Percentiles rank a stretch among this genome's conserved stretches.
phyloP scores from a whole-genome alignment of 2,329 filamentous ascomycete genomes.

The Fusarium sp. region DNA sequence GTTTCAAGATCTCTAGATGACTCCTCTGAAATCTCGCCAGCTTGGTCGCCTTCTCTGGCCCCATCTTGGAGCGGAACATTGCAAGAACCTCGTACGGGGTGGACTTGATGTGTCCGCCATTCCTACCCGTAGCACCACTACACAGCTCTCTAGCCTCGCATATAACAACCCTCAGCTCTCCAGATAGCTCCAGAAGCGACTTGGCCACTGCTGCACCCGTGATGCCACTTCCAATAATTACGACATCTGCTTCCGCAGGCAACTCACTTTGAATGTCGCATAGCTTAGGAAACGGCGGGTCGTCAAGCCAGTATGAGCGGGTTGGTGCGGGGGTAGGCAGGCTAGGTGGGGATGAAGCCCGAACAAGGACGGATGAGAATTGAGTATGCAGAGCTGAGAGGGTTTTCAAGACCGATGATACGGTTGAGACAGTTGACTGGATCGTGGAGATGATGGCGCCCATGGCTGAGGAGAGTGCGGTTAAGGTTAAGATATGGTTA shows the following conservation, averaged over 20 bases:
- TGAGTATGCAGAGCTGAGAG: constrained; percentile 45
- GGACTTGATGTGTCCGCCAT: constrained; percentile 64
- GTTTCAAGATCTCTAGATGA: constrained; percentile 54
- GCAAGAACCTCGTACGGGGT: constrained; percentile 58
- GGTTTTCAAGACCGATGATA: constrained; percentile 41
- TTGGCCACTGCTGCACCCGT: constrained; percentile 54
- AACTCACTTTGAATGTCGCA: constrained; percentile 49
- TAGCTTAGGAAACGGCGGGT: constrained; percentile 58
- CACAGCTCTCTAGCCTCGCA: constrained; percentile 64
- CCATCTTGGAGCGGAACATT: constrained; percentile 46
- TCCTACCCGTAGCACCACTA: constrained; percentile 65
- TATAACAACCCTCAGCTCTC: constrained; percentile 52
- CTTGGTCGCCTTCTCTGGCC: constrained; percentile 52
- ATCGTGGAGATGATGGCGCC: constrained; percentile 49
- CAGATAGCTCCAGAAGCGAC: constrained; percentile 44
- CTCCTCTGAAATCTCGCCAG: constrained; percentile 58
- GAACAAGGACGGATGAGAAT: constrained; percentile 45
- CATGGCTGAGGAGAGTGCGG: constrained; percentile 42
- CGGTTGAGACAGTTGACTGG: constrained; percentile 33
- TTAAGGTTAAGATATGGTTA: not conserved
- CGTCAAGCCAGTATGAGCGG: constrained; percentile 59
- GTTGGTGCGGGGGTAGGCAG: constrained; percentile 57
- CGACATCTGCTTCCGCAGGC: constrained; percentile 58
- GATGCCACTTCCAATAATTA: constrained; percentile 68
- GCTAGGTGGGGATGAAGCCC: constrained; percentile 51